Conservation (phyloP, 306 rosid genomes). For the Hylodesmum podocarpum region DNA sequence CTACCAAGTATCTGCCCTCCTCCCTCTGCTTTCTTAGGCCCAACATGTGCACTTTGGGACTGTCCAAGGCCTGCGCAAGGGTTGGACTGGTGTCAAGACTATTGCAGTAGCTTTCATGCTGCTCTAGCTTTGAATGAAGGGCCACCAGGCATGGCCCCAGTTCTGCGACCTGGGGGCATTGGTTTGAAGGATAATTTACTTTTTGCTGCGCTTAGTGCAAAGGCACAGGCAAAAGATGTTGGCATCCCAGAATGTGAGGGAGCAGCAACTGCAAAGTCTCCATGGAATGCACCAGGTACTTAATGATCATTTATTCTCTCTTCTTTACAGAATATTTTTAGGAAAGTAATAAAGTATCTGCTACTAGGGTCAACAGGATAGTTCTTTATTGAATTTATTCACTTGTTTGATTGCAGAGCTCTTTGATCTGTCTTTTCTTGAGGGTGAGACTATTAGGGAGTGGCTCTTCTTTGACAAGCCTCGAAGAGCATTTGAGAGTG, state of each 20-base stretch:
- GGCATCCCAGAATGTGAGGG: constrained; percentile 99
- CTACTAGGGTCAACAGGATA: neutral
- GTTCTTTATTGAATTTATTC: constrained; percentile 17
- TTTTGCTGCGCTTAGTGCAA: constrained; percentile 87
- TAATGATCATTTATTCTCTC: constrained; percentile 18
- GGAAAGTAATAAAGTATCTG: neutral
- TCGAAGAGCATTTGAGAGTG: constrained; percentile 97
- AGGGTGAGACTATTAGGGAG: constrained; percentile 89
- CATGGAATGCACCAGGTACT: constrained; percentile 98
- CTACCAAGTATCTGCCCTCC: constrained; percentile 87
- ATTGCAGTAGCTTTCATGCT: constrained; percentile 95
- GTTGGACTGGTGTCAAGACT: constrained; percentile 88
- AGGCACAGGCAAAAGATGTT: constrained; percentile 89
- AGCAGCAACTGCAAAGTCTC: constrained; percentile 98
- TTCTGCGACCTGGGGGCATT: constrained; percentile 92
- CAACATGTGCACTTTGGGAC: constrained; percentile 98
- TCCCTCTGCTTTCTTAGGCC: constrained; percentile 97
- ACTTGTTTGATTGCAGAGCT: constrained; percentile 60
- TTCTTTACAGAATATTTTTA: too few species aligned
- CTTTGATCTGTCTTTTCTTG: constrained; percentile 87
- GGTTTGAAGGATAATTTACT: constrained; percentile 90
- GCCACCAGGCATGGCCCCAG: constrained; percentile 96
- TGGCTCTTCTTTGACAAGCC: constrained; percentile 99
- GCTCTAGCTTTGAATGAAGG: constrained; percentile 94
- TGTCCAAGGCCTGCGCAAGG: constrained; percentile 73